These are phyloP conservation scores for Haplosporangium sp. DNA, from an alignment of 371 early-diverging fungal species.

Conservation along the genomic window DNA sequence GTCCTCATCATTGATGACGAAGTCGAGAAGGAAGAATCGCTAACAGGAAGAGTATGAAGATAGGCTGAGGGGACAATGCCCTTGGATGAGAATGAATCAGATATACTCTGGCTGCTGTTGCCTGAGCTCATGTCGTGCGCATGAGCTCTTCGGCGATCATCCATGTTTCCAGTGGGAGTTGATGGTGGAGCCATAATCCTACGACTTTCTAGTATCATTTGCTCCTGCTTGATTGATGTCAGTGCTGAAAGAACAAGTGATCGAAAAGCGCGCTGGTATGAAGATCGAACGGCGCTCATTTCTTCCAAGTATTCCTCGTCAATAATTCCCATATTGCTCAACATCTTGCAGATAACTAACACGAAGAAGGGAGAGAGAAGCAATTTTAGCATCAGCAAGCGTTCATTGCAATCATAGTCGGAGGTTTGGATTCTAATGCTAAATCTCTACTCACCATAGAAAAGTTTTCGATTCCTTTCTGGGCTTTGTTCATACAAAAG, in stretches of 20 bases:
- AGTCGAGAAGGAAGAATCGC: constrained; percentile 16
- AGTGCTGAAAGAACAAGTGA: constrained; percentile 85
- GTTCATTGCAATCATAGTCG: background rate
- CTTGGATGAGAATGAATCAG: constrained; percentile 28
- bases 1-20: constrained; percentile 47
- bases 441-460: constrained; percentile 73
- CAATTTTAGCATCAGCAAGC: no score
- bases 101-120: constrained; percentile 16
- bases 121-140: constrained; percentile 19
- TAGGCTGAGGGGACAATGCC: constrained; percentile 30
- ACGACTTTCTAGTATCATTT: constrained; percentile 44
- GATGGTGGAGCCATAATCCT: constrained; percentile 58
- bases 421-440: background rate
- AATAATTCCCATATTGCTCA: constrained; percentile 79
- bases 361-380: background rate
- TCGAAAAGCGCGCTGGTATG: constrained; percentile 86
- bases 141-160: constrained; percentile 22
- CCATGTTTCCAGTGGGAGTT: constrained; percentile 45
- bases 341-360: constrained; percentile 63
- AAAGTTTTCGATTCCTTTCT: constrained; percentile 84
- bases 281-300: constrained; percentile 80
- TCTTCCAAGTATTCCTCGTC: constrained; percentile 89
- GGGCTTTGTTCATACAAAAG: constrained; percentile 86
- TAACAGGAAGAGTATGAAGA: constrained; percentile 17
- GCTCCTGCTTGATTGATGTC: constrained; percentile 67